Base-by-base conservation (phyloP, 1,284 basidiomycete genomes). In the Naganishia sp. region DNA sequence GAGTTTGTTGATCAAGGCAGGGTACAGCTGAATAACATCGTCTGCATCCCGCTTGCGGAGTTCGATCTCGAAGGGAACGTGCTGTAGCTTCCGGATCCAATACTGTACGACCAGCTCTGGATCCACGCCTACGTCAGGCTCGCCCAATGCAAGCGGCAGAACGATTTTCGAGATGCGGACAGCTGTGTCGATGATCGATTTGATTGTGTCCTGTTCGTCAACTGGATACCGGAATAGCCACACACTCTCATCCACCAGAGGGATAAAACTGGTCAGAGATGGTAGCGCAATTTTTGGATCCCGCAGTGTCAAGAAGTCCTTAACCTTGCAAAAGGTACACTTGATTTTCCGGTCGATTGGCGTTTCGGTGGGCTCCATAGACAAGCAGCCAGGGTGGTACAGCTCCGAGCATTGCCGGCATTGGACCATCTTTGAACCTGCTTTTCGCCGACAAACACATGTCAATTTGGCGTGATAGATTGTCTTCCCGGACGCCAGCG, bases 381-480 rank as follows among this genome's bases (percentile, higher is more conserved):
- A 54, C n/a, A 69, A 28, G 36, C 68, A 69, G n/a, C 33, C 25
- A 15, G 56, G 48, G 50, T 69, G 68, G 48, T 69, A 69, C n/a
- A 64, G 48, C 48, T 69, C 68, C 10, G 66, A 50, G 45, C 68
- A 69, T 16, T 64, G 65, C n/a, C 64, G 54, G 42, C 68, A 69
- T 33, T 66, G 52, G 31, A 63, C n/a, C 64, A 69, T 66, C 28
- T 57, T 64, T 25, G 57, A 44, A 3, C 49, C 49, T 16, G 65
- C 64, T 36, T 55, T 61, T 23, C 53, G 52, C 10, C 68, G 59
- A 23, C 68, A 69, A 15, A 63, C 42, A 25, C 68, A 69, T n/a
- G 54, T 66, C 44, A 66, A 55, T 31, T 33, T 28, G 13, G 60
- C 33, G 9, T 46, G 43, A 28, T 60, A 36, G 11, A 56, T 16